Evolutionary conservation across 106 monocot species (phyloP).

Genomic region (Hemerocallis citrina): DNA sequence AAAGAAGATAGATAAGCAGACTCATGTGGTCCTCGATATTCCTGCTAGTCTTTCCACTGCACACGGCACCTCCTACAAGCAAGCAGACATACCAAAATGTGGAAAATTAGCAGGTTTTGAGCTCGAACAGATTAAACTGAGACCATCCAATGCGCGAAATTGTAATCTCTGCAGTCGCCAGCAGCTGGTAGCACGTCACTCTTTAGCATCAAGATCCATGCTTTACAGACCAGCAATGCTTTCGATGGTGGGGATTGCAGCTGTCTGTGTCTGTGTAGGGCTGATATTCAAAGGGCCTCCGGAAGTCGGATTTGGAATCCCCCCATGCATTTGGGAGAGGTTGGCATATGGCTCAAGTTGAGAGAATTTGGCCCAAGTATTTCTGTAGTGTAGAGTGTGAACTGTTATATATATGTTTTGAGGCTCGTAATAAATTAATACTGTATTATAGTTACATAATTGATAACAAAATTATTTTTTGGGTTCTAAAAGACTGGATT

Average conservation of each 20-base stretch:
- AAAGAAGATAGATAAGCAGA: conserved; percentile 39
- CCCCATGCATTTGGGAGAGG: conserved; percentile 75
- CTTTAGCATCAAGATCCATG: conserved; percentile 20
- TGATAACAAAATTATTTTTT: too few relatives aligned
- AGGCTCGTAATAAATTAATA: too few relatives aligned
- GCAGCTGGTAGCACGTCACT: conserved; percentile 15
- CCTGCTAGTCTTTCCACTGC: conserved; percentile 5
- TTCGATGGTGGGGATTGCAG: conserved; percentile 59
- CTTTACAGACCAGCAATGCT: conserved; percentile 66
- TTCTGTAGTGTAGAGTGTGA: too few relatives aligned
- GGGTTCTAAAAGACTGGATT: too few relatives aligned
- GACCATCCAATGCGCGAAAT: neutral
- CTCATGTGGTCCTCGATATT: conserved; percentile 41
- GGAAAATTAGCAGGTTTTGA: conserved; percentile 23
- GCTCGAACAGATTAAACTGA: conserved; percentile 10
- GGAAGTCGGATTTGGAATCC: conserved; percentile 30
- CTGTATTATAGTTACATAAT: too few relatives aligned
- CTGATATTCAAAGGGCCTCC: conserved; percentile 58
- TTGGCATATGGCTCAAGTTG: conserved; percentile 47
- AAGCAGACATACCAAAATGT: conserved; percentile 1
- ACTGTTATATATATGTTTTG: too few relatives aligned
- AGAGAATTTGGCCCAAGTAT: too few relatives aligned
- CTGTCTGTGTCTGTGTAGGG: conserved; percentile 80
- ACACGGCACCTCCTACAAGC: neutral
- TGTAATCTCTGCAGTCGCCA: conserved; percentile 56